phyloP scores from a whole-genome alignment of 2,329 filamentous ascomycete species.

The Arachnomyces sp. region DNA sequence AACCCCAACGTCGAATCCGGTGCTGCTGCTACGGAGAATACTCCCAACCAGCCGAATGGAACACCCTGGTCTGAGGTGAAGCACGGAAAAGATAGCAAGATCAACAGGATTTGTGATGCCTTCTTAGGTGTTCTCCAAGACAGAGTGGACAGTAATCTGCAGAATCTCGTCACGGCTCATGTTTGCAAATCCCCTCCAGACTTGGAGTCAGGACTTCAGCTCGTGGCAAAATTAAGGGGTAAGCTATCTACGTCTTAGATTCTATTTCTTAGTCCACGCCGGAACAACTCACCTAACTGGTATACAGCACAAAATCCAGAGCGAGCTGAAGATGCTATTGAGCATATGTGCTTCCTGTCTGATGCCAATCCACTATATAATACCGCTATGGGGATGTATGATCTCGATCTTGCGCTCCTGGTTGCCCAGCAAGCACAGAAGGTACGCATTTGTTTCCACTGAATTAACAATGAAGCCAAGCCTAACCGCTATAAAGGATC shows the following conservation, averaged over 20 bases:
- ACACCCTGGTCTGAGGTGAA: slow-evolving; percentile 4
- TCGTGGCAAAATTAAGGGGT: slow-evolving; percentile 65
- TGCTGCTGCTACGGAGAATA: slow-evolving; percentile 19
- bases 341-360: slow-evolving; percentile 95
- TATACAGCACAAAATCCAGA: slow-evolving; percentile 51
- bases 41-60: slow-evolving; percentile 7
- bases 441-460: slow-evolving; percentile 23
- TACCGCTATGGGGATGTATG: slow-evolving; percentile 79
- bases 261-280: neutral
- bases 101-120: slow-evolving; percentile 82
- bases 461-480: neutral
- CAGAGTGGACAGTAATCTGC: slow-evolving; percentile 58
- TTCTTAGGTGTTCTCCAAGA: slow-evolving; percentile 61
- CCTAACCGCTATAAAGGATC: slow-evolving; percentile 47
- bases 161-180: slow-evolving; percentile 89
- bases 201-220: slow-evolving; percentile 69
- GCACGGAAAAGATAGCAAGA: slow-evolving; percentile 47
- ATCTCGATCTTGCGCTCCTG: slow-evolving; percentile 78
- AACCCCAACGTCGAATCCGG: slow-evolving; percentile 23
- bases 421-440: slow-evolving; percentile 95
- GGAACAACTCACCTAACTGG: slow-evolving; percentile 11
- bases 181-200: slow-evolving; percentile 91
- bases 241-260: slow-evolving; percentile 8
- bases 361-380: slow-evolving; percentile 91
- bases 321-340: slow-evolving; percentile 77